phyloP scores from a whole-genome alignment of 345 rosid genomes.

The Lepidium sativum region DNA sequence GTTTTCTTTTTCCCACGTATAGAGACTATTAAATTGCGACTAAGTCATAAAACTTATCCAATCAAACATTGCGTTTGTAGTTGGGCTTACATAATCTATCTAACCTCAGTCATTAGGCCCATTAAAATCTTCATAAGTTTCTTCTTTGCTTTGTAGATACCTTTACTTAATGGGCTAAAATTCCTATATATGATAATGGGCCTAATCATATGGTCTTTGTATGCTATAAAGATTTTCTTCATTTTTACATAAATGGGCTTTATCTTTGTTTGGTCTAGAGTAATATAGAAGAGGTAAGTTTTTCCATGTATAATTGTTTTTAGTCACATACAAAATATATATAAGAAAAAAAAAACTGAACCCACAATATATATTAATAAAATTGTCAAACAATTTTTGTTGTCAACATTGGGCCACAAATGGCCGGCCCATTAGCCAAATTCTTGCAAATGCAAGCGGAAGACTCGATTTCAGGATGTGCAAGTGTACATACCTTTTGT shows the following conservation, averaged over 20 bases:
- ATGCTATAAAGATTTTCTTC: not conserved
- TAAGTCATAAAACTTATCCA: not conserved
- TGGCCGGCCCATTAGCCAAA: no score
- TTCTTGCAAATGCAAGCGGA: no score
- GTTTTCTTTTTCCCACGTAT: slow-evolving; percentile 18
- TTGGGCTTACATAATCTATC: not conserved
- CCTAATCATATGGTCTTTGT: no score
- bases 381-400: no score
- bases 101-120: not conserved
- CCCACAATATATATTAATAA: no score
- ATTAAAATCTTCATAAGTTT: not conserved
- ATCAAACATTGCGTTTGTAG: not conserved
- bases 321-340: no score
- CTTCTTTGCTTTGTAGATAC: not conserved
- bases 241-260: not conserved
- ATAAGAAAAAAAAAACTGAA: no score
- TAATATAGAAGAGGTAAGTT: no score
- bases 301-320: not conserved
- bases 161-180: not conserved
- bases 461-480: no score
- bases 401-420: no score
- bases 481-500: no score
- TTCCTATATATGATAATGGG: not conserved
- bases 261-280: not conserved
- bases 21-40: no score